Base-by-base conservation (phyloP, 495 filamentous ascomycete species). In the Penicillium silybi region DNA sequence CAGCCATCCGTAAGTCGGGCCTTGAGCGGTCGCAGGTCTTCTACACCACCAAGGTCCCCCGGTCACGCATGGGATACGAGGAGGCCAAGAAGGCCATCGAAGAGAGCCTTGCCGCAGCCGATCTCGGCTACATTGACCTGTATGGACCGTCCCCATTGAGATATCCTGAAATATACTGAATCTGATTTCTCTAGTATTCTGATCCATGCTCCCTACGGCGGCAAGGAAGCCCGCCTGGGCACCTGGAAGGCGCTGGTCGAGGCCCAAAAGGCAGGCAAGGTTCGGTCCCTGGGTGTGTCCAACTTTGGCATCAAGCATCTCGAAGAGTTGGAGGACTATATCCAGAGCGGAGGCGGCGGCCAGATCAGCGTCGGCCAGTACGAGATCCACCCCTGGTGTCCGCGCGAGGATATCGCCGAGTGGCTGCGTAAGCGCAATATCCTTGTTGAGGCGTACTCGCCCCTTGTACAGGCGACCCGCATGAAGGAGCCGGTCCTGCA, bases 361-460 rank as follows among this genome's bases (percentile, higher is more conserved):
- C 71, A 89, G 18, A 77, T 97, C 59, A 84, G 82, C 44, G 88
- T 96, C 7, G 89, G 88, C 10, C 91, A 96, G 66, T 88, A 89
- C 62, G 92, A 97, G 70, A 72, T 97, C 16, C 92, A 97, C 63
- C 91, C 92, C 0, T 96, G 89, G 89, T 82, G 86, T n/a, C 74
- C 82, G 3, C 76, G 92, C 10, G 73, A 75, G 6, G 88, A 93
- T 57, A 86, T 97, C 25, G 83, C 84, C 10, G 75, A 82, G 43
- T 96, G 92, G 87, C 85, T 86, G 57, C 60, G 76, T 50, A 74
- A 83, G 61, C 74, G 85, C 25, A 82, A 83, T 17, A 77, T 92
- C 6, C 69, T 90, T 23, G 69, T 93, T 18, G 78, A 95, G 71
- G 92, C 90, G 2, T 96, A 95, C 63, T 85, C 79, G 44, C 91